Conservation (phyloP, 2,329 filamentous ascomycete species). For the Colletotrichum melonis region DNA sequence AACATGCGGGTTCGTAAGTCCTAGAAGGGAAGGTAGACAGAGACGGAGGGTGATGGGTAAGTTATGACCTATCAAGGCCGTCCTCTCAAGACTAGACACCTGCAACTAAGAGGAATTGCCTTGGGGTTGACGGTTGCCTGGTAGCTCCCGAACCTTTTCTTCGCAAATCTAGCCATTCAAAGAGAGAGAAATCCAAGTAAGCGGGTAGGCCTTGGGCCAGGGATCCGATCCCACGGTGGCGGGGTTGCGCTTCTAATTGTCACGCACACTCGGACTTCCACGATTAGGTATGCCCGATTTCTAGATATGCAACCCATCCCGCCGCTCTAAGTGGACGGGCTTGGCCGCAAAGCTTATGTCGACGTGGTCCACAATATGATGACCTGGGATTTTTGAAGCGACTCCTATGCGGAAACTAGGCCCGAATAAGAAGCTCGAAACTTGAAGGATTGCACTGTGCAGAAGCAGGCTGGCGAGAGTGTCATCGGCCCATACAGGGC, state of each 20-base stretch:
- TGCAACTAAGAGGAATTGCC: background rate
- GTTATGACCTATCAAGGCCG: background rate
- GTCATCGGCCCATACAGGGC: background rate
- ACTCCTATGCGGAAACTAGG: background rate
- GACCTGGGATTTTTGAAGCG: background rate
- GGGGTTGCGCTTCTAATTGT: background rate
- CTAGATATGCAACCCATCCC: background rate
- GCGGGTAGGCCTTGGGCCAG: background rate
- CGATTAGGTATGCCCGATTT: background rate
- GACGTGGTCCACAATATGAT: background rate
- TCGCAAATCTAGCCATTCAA: background rate
- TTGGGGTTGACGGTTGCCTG: background rate
- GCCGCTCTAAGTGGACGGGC: background rate
- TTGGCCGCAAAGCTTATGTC: background rate
- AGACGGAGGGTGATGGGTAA: background rate
- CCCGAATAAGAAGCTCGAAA: conserved; percentile 23
- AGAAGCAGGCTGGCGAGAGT: background rate
- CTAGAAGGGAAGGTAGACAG: background rate
- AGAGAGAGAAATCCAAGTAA: background rate
- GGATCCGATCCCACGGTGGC: conserved; percentile 12
- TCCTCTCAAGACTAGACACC: background rate
- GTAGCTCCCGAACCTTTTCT: background rate
- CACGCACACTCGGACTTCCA: conserved; percentile 25
- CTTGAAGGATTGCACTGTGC: conserved; percentile 13
- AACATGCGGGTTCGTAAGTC: background rate